Percentiles rank a stretch among this genome's conserved stretches.
Conservation (phyloP, 768 basidiomycete species). For the Suillus brevipes region DNA sequence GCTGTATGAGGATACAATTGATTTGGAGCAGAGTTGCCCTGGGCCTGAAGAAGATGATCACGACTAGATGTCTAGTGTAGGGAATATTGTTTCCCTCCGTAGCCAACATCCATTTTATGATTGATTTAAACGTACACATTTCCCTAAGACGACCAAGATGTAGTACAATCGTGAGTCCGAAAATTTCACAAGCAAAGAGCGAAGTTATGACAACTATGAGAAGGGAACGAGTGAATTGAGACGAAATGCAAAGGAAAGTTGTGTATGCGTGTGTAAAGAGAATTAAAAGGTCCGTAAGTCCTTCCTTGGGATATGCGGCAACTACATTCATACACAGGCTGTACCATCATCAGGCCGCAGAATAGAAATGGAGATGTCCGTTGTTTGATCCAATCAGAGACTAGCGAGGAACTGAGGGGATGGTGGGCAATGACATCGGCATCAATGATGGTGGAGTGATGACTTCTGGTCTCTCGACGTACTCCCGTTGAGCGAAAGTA, state of each 20-base stretch:
- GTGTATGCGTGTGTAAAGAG: slow-evolving; percentile 6
- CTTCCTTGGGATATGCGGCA: slow-evolving; percentile 8
- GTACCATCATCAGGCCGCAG: neutral
- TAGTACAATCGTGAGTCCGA: slow-evolving; percentile 17
- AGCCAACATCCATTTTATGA: slow-evolving; percentile 1
- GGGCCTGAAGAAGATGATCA: slow-evolving; percentile 78
- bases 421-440: slow-evolving; percentile 64
- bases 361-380: neutral
- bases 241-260: slow-evolving; percentile 2
- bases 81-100: neutral
- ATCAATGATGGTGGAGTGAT: slow-evolving; percentile 20
- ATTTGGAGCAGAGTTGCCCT: slow-evolving; percentile 68
- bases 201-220: slow-evolving; percentile 9
- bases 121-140: neutral
- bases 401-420: slow-evolving; percentile 42
- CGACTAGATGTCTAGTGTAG: slow-evolving; percentile 45
- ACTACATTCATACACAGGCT: slow-evolving; percentile 9
- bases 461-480: slow-evolving; percentile 31
- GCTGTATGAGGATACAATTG: slow-evolving; percentile 60
- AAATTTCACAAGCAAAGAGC: slow-evolving; percentile 18
- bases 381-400: neutral
- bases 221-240: slow-evolving; percentile 14
- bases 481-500: slow-evolving; percentile 48
- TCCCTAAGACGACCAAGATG: neutral
- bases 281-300: slow-evolving; percentile 11